phyloP scores from a whole-genome alignment of 257 asterid species.

The Solanum virginianum region DNA sequence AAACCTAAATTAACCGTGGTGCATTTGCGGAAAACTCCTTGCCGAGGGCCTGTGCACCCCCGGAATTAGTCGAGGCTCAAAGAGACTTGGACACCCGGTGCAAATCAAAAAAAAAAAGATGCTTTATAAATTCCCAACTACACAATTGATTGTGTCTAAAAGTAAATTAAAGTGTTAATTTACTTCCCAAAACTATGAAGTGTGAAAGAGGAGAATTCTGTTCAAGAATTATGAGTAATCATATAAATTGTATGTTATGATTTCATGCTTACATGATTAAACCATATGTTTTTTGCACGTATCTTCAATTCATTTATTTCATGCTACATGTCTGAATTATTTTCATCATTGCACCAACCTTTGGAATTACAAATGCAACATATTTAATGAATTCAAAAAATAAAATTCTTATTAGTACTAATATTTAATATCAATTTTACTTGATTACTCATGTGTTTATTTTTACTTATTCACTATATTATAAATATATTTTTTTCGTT shows the following conservation, averaged over 20 bases:
- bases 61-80: no score
- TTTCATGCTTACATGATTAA: not conserved
- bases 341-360: not conserved
- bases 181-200: not conserved
- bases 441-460: not conserved
- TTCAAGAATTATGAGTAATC: not conserved
- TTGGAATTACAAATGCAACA: not conserved
- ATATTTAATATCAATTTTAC: not conserved
- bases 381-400: not conserved
- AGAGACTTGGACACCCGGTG: no score
- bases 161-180: not conserved
- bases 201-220: not conserved
- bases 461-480: no score
- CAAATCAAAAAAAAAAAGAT: no score
- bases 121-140: not conserved
- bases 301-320: not conserved
- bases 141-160: not conserved
- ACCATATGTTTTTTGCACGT: not conserved
- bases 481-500: no score
- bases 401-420: not conserved
- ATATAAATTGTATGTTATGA: not conserved
- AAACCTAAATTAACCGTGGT: no score
- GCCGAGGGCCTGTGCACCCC: no score
- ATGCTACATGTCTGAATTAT: not conserved
- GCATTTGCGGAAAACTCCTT: no score